phyloP scores from a whole-genome alignment of 1,284 basidiomycete genomes.

The Earliella scabrosa region DNA sequence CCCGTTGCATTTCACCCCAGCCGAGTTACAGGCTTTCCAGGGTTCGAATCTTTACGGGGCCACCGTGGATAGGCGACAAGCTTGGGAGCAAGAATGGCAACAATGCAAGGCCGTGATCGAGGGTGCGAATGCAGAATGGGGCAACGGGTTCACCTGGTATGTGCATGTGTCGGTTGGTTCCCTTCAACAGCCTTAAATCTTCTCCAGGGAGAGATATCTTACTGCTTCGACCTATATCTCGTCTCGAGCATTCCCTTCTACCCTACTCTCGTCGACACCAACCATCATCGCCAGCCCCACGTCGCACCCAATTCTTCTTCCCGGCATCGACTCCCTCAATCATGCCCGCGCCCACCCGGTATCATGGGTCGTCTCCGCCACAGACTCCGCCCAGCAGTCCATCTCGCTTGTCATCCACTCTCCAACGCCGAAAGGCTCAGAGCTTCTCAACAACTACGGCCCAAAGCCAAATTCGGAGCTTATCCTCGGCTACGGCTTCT shows the following conservation, averaged over 20 bases:
- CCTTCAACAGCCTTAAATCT: too few relatives aligned
- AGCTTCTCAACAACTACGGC: slow-evolving; percentile 92
- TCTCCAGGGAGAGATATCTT: slow-evolving; percentile 77
- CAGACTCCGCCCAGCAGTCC: slow-evolving; percentile 11
- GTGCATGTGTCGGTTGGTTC: too few relatives aligned
- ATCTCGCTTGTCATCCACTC: slow-evolving; percentile 52
- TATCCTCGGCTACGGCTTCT: slow-evolving; percentile 88
- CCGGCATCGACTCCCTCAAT: slow-evolving; percentile 85
- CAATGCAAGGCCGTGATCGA: slow-evolving; percentile 49
- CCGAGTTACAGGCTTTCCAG: slow-evolving; percentile 67
- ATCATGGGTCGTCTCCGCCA: slow-evolving; percentile 69
- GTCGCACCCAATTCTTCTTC: slow-evolving; percentile 81
- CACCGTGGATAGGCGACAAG: slow-evolving; percentile 59
- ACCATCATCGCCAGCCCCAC: slow-evolving; percentile 52
- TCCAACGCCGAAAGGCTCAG: slow-evolving; percentile 45
- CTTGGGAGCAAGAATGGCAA: slow-evolving; percentile 66
- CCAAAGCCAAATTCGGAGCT: slow-evolving; percentile 87
- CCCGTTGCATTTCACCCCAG: slow-evolving; percentile 70
- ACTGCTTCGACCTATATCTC: slow-evolving; percentile 78
- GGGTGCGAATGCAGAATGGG: slow-evolving; percentile 46
- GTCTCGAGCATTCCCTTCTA: slow-evolving; percentile 88
- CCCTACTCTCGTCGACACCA: slow-evolving; percentile 64
- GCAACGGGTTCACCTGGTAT: slow-evolving; percentile 69
- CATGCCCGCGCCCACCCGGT: slow-evolving; percentile 76
- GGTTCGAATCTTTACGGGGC: slow-evolving; percentile 84